Conservation (phyloP, 176 grass and related monocot genomes). For the Cenchrus americanus region DNA sequence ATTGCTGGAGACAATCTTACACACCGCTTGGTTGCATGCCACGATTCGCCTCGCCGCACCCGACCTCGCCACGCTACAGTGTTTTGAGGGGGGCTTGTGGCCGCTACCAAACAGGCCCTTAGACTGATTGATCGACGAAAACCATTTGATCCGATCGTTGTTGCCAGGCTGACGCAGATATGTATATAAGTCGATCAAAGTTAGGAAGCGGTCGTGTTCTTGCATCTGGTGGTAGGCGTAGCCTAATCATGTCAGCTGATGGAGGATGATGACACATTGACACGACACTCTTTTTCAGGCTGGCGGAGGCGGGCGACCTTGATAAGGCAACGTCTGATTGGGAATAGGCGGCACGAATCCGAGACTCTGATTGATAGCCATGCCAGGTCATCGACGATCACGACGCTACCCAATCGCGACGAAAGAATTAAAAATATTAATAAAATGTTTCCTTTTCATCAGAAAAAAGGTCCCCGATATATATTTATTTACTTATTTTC, state of each 20-base stretch:
- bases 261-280: too few species aligned
- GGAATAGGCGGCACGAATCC: background rate
- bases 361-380: slow-evolving; percentile 8
- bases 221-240: background rate
- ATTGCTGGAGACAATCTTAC: too few species aligned
- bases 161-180: background rate
- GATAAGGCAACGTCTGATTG: slow-evolving; percentile 27
- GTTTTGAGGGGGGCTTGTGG: too few species aligned
- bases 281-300: slow-evolving; percentile 1
- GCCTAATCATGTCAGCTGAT: slow-evolving; percentile 30
- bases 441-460: background rate
- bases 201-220: slow-evolving; percentile 15
- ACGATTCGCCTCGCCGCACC: too few species aligned
- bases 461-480: background rate
- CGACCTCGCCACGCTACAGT: too few species aligned
- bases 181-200: background rate
- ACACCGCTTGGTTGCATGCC: too few species aligned
- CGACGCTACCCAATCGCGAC: background rate
- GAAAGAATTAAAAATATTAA: background rate
- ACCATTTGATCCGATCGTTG: background rate
- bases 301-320: background rate
- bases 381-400: slow-evolving; percentile 35
- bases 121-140: background rate
- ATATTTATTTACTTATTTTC: background rate
- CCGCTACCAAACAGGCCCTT: too few species aligned